Evolutionary conservation across 768 basidiomycete genomes (phyloP).

Genomic region (Calocybe gangraenosa): DNA sequence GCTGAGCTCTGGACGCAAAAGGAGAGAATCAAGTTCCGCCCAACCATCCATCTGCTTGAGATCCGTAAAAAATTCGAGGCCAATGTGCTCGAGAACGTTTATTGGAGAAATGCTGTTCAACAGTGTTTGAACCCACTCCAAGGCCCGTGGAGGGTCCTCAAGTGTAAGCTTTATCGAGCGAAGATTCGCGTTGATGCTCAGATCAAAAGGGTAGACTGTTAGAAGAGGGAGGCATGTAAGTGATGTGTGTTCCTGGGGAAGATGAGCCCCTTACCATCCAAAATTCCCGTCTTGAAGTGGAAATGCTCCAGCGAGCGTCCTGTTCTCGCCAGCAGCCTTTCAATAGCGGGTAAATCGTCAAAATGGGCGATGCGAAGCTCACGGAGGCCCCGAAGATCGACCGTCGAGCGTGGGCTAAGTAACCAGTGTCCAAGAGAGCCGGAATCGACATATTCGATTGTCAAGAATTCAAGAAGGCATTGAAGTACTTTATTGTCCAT

Average conservation of each 20-base stretch:
- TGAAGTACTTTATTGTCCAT: not conserved
- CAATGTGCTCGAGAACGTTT: slow-evolving; percentile 26
- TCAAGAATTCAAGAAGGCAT: slow-evolving; percentile 30
- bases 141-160: slow-evolving; percentile 32
- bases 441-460: slow-evolving; percentile 37
- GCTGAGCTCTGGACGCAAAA: slow-evolving; percentile 25
- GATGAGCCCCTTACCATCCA: slow-evolving; percentile 29
- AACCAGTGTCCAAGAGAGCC: slow-evolving; percentile 35
- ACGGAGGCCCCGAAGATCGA: slow-evolving; percentile 32
- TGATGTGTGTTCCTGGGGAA: not conserved
- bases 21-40: slow-evolving; percentile 29
- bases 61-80: slow-evolving; percentile 38
- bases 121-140: slow-evolving; percentile 33
- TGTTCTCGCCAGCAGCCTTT: slow-evolving; percentile 29
- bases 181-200: slow-evolving; percentile 29
- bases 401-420: slow-evolving; percentile 25
- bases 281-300: slow-evolving; percentile 39
- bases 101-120: slow-evolving; percentile 23
- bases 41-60: slow-evolving; percentile 32
- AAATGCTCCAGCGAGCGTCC: slow-evolving; percentile 36
- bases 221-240: slow-evolving; percentile 1
- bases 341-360: slow-evolving; percentile 29
- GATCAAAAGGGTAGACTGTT: slow-evolving; percentile 32
- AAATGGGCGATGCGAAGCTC: slow-evolving; percentile 41
- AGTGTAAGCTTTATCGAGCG: slow-evolving; percentile 37